Evolutionary conservation across 192 early-diverging fungal genomes (phyloP), one percentile per base, ranked within the genome.

Genomic region (Phlyctochytrium arcticum): DNA sequence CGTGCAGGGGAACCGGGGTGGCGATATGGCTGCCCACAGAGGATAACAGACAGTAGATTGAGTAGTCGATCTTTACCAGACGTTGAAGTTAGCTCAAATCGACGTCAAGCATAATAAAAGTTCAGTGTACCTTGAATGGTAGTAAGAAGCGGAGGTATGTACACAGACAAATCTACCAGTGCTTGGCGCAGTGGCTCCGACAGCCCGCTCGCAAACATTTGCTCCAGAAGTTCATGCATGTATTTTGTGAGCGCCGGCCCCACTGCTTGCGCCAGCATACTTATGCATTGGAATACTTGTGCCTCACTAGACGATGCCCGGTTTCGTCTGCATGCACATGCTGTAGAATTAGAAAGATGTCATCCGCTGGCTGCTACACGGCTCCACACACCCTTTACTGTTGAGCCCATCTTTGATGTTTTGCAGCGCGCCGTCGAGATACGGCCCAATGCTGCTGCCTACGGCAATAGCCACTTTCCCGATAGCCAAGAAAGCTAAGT

Each of bases 191-290:
- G 72, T 31, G 87, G 77, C 48, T 91, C 85, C 60, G 83, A 93
- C 34, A 98, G 74, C 21, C 95, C 95, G 17, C 86, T 82, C 3
- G 88, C 82, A 62, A 98, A 96, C 90, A 98, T 95, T 54, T 91
- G 76, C 56, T 96, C 92, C 46, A 97, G 63, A 17, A 97, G 67
- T 24, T 90, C 91, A 51, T 90, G 87, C 82, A 96, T 82, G 67
- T 94, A 83, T 57, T 90, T 90, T 0, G 89, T 93, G 47, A 96
- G 74, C 5, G 89, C 91, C 34, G 89, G 92, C n/a, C 93, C 90
- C 53, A 98, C 89, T 19, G 95, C 92, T 8, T 78, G 77, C 1
- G 93, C 94, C 37, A 98, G 78, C 83, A 89, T 91, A 27, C 87
- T 89, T 42, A 97, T 88, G 57, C 94, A 94, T 66, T 86, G 80